These are phyloP conservation scores for Aspergillus terreus DNA, from an alignment of 2,329 filamentous ascomycete species.

Conservation along the genomic window DNA sequence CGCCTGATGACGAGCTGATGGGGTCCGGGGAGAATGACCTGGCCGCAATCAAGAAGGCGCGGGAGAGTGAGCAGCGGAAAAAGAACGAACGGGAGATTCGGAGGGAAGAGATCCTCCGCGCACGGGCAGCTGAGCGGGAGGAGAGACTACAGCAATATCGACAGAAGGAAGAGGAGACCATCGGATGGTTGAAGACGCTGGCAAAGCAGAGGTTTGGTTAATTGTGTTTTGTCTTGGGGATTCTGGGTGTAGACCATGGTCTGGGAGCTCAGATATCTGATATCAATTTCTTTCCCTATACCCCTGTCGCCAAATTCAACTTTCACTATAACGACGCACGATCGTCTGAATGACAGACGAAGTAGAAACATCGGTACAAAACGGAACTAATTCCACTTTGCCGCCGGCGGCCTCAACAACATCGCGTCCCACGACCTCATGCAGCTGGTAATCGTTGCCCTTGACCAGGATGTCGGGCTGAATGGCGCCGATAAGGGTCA, in stretches of 20 bases:
- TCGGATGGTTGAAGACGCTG: constrained; percentile 74
- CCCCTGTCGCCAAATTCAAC: too few species aligned
- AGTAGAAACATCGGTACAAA: background rate
- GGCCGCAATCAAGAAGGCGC: constrained; percentile 63
- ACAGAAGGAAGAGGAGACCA: constrained; percentile 77
- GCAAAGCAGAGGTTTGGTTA: constrained; percentile 75
- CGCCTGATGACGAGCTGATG: constrained; percentile 74
- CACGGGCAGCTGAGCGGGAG: constrained; percentile 73
- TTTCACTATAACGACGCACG: background rate
- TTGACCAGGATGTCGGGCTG: too few species aligned
- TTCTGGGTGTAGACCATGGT: background rate
- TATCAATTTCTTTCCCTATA: too few species aligned
- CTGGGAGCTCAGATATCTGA: background rate
- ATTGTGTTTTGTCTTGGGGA: background rate
- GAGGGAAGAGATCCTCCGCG: constrained; percentile 74
- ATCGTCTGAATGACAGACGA: background rate
- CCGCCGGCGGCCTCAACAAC: background rate
- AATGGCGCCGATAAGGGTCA: too few species aligned
- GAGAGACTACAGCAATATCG: constrained; percentile 67
- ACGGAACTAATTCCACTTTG: background rate
- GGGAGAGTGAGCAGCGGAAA: constrained; percentile 63
- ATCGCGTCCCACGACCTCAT: too few species aligned
- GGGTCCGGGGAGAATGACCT: constrained; percentile 55
- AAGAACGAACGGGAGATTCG: constrained; percentile 82
- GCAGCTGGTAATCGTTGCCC: too few species aligned